Evolutionary conservation across 176 grass and related monocot genomes (phyloP), one percentile per base, ranked within the genome.

Genomic region (Urochloa ruziziensis): DNA sequence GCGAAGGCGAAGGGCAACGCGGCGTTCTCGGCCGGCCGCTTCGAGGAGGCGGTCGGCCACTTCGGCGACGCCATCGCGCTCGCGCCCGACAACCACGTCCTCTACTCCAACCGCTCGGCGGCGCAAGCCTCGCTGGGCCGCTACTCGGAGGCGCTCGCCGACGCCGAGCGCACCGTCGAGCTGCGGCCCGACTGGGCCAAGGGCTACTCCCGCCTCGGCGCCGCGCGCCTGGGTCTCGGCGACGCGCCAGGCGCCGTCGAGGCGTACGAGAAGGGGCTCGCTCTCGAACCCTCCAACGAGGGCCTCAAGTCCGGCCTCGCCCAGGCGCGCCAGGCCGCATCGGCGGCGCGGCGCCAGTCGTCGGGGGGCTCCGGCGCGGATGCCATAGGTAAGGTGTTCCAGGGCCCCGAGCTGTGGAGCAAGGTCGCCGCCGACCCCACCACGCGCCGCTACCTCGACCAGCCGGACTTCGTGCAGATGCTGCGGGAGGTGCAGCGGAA

Each of bases 71-170:
- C 91, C 78, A 70, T 93, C 85, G 88, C 56, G 49, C 88, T 93
- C 73, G 85, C 88, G 23, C 81, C 88, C 28, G 70, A 64, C 59
- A 88, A 85, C 78, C 85, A 93, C 83, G 89, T 94, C 70, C 92
- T 99, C 85, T 94, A 94, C 83, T 99, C 96, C 61, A 99, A 99
- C 80, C 96, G 96, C 67, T 99, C 96, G 33, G 96, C 96, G 5
- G 91, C 96, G 77, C 58, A 90, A 83, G 96, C 96, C 62, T 99
- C 96, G n/a, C 58, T 99, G 30, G 70, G 91, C 77, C 93, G 85
- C 73, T 99, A 96, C 84, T 25, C 82, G 17, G 93, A 91, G 10
- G 96, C 96, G 44, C 91, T 99, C n/a, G 77, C 33, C 66, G 96
- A 99, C 67, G 96, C 96, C 8, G 59, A 84, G 73, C 91, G 91